Evolutionary conservation across 2,329 filamentous ascomycete species (phyloP).

Genomic region (Pseudogymnoascus sp.): DNA sequence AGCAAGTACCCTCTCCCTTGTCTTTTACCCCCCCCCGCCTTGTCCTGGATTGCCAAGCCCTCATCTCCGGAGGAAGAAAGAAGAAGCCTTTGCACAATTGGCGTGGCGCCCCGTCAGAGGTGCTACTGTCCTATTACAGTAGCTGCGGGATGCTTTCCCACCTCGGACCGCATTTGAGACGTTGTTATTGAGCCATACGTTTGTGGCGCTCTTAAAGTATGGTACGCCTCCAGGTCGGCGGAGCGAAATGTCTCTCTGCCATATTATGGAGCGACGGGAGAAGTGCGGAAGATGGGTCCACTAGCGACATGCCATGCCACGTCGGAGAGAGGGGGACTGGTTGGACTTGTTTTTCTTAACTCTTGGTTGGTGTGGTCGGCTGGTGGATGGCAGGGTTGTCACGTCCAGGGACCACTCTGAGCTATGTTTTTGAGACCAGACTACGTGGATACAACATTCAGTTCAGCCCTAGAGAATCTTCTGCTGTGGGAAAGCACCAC

Average conservation of each 20-base stretch:
- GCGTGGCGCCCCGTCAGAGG: background rate
- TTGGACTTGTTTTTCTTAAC: background rate
- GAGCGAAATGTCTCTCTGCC: background rate
- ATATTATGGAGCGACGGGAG: constrained; percentile 1
- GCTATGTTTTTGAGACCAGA: background rate
- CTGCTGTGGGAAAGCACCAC: background rate
- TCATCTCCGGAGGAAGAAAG: constrained; percentile 1
- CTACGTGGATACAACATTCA: background rate
- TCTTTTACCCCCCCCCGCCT: background rate
- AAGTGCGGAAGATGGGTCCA: constrained; percentile 2
- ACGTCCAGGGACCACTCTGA: constrained; percentile 3
- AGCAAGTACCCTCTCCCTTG: background rate
- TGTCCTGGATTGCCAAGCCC: background rate
- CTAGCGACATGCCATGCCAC: constrained; percentile 6
- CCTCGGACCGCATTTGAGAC: constrained; percentile 1
- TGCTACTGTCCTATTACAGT: constrained; percentile 4
- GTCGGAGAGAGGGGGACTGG: constrained; percentile 1
- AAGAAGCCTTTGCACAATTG: constrained; percentile 7
- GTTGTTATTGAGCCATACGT: background rate
- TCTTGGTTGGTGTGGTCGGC: background rate
- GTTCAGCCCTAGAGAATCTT: background rate
- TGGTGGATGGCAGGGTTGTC: background rate
- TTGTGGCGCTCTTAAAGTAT: background rate
- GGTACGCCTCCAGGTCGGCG: background rate
- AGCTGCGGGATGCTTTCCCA: constrained; percentile 3